phyloP scores from a whole-genome alignment of 805 yeast genomes.

The Yamadazyma insecticola region DNA sequence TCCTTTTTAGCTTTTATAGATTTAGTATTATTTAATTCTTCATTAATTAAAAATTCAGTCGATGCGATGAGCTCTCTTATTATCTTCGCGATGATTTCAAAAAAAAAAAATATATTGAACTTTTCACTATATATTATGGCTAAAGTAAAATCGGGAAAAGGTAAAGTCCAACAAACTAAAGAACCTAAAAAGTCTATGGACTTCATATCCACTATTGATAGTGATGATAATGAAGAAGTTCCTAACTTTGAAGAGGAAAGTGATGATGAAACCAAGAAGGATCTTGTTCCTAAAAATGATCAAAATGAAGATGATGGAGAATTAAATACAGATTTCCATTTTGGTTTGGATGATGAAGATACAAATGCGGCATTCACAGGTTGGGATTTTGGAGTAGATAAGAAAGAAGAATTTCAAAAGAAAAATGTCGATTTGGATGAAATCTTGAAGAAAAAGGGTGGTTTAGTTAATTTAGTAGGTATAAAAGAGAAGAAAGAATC shows the following conservation, averaged over 20 bases:
- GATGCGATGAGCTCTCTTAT: too few relatives aligned
- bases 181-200: constrained; percentile 26
- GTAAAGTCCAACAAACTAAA: neutral
- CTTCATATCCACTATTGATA: constrained; percentile 74
- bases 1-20: too few relatives aligned
- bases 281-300: too few relatives aligned
- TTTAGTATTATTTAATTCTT: too few relatives aligned
- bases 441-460: constrained; percentile 81
- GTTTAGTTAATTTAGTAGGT: constrained; percentile 54
- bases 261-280: constrained; percentile 16
- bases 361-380: constrained; percentile 47
- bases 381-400: constrained; percentile 74
- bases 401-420: constrained; percentile 15
- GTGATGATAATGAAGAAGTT: constrained; percentile 39
- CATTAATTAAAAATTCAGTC: too few relatives aligned
- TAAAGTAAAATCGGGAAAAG: constrained; percentile 5
- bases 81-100: too few relatives aligned
- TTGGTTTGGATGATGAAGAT: constrained; percentile 61
- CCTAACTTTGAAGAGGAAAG: constrained; percentile 19
- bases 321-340: constrained; percentile 69
- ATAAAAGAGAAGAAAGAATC: constrained; percentile 22
- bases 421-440: constrained; percentile 76
- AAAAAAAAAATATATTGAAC: too few relatives aligned
- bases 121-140: too few relatives aligned
- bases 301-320: constrained; percentile 42